Base-by-base conservation (phyloP, 225 moss, liverwort and hornwort species). In the Marchantia paleacea region DNA sequence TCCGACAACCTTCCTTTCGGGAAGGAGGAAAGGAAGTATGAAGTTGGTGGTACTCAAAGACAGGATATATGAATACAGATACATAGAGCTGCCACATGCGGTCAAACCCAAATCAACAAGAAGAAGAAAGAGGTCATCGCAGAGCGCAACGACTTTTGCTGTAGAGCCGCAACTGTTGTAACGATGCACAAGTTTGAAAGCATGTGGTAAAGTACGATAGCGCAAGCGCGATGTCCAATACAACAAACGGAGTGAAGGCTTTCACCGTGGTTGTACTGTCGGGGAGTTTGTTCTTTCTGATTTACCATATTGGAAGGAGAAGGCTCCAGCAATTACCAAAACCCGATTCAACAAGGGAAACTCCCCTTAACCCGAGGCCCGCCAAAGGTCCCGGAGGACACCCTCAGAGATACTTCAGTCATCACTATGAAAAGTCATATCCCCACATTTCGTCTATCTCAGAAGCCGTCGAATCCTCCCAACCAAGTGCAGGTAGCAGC, bases 241-340 rank as follows among this genome's bases (percentile, higher is more conserved):
- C 69, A 25, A 79, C 79, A 26, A 82, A 81, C 66, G 87, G 79
- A 77, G 84, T 82, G 57, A 61, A 69, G 18, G 81, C 76, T 14
- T 83, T 86, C 20, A 87, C 84, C 18, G 76, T 79, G 24, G 79
- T 87, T 26, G 79, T 87, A 12, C 49, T 87, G 9, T 87, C 87
- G 6, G 87, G 87, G 51, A 87, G 87, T 78, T 75, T 87, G 60
- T 87, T 87, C 61, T 69, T 84, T 26, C 80, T 87, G 22, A 87
- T 87, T 48, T 87, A 81, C 73, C 75, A 80, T 19, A 53, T 87
- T 10, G 87, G 87, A n/a, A 75, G 84, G 69, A 81, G 72, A 78
- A 55, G 84, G 65, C 79, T 87, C 68, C 54, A 47, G 0, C 79
- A 76, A 53, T 18, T 10, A 13, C 69, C 50, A 18, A 81, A 51